Evolutionary conservation across 805 yeast species (phyloP).

Genomic region (Schizosaccharomyces osmophilus): DNA sequence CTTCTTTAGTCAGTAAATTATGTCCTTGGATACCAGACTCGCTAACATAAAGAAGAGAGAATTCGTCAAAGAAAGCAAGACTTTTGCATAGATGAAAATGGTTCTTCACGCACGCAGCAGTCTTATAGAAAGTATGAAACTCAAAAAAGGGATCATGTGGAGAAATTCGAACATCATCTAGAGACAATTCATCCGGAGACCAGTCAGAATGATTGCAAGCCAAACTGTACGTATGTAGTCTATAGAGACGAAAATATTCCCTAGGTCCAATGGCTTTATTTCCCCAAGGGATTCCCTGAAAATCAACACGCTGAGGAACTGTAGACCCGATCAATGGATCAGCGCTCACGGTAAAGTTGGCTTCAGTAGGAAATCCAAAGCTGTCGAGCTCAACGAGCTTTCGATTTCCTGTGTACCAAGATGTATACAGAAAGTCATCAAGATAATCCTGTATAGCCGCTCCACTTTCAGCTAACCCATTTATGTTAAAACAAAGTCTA

Average conservation of each 20-base stretch:
- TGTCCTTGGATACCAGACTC: not conserved
- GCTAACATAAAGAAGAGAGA: not conserved
- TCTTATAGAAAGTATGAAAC: not conserved
- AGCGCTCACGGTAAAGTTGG: not conserved
- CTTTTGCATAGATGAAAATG: not conserved
- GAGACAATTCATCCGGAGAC: not conserved
- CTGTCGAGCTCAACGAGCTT: not conserved
- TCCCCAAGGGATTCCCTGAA: conserved; percentile 1
- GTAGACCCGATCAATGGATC: not conserved
- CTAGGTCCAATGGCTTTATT: not conserved
- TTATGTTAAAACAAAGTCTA: not conserved
- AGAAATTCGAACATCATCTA: not conserved
- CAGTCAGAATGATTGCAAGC: not conserved
- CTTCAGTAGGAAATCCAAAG: not conserved
- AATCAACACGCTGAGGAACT: not conserved
- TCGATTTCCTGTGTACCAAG: not conserved
- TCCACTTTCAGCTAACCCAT: not conserved
- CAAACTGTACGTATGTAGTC: not conserved
- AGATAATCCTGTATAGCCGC: not conserved
- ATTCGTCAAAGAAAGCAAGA: not conserved
- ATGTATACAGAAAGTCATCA: not conserved
- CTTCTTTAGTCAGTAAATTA: not conserved
- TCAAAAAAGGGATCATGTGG: not conserved
- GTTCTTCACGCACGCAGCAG: not conserved
- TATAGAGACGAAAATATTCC: not conserved